These are phyloP conservation scores for Gastrolobium villosum DNA, from an alignment of 306 rosid genomes.

Conservation along the genomic window DNA sequence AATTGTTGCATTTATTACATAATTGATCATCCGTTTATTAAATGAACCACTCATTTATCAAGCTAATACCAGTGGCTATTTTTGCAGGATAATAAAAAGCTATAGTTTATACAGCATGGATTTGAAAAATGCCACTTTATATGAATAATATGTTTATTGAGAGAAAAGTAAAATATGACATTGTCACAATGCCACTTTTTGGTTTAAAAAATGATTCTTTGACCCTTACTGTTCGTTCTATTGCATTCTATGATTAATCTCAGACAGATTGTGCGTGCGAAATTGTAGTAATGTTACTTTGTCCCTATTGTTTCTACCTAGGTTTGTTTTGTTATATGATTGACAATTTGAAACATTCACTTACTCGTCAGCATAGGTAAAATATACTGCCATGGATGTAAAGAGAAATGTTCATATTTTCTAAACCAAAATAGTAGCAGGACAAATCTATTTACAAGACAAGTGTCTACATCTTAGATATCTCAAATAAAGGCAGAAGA, in stretches of 20 bases:
- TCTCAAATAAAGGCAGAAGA: slow-evolving; percentile 21
- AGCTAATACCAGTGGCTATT: background rate
- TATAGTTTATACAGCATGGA: background rate
- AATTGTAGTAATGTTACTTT: background rate
- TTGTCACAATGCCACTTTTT: background rate
- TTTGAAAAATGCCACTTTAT: background rate
- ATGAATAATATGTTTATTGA: background rate
- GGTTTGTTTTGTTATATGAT: background rate
- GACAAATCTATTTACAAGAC: slow-evolving; percentile 3
- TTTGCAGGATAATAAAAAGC: slow-evolving; percentile 6
- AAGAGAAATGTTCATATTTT: background rate
- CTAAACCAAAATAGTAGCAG: slow-evolving; percentile 21
- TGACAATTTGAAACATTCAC: slow-evolving; percentile 22
- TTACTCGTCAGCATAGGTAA: background rate
- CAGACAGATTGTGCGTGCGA: background rate
- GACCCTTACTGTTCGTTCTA: background rate
- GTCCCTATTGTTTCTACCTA: background rate
- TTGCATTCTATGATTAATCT: background rate
- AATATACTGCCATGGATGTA: background rate
- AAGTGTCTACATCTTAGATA: background rate
- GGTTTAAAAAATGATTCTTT: background rate
- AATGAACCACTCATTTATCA: background rate
- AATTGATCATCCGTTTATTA: slow-evolving; percentile 15
- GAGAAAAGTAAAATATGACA: slow-evolving; percentile 1
- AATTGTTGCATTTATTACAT: slow-evolving; percentile 2